These are phyloP conservation scores for Coprinopsis sp. DNA, from an alignment of 768 basidiomycete species.

Conservation along the genomic window DNA sequence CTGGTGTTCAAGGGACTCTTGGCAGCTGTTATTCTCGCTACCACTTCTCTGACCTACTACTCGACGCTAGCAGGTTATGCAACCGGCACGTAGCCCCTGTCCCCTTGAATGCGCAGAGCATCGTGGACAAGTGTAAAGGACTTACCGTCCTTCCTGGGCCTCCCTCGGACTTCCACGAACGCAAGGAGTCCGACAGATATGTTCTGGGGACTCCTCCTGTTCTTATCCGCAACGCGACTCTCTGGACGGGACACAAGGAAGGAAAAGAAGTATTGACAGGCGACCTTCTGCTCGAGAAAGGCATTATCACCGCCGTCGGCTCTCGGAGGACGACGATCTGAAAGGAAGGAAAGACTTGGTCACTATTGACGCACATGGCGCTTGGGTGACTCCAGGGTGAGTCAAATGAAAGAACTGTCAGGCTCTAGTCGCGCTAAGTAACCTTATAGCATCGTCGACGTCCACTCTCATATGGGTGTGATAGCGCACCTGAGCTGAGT, in stretches of 20 bases:
- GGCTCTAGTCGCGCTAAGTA: not conserved
- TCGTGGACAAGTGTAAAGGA: conserved; percentile 46
- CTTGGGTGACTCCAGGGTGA: conserved; percentile 72
- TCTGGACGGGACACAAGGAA: conserved; percentile 53
- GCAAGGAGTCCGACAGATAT: conserved; percentile 55
- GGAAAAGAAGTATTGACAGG: conserved; percentile 54
- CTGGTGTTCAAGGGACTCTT: conserved; percentile 18
- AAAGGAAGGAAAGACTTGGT: conserved; percentile 25
- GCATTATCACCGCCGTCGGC: conserved; percentile 51
- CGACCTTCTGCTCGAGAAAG: conserved; percentile 56
- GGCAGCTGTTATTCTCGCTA: conserved; percentile 20
- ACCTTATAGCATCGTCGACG: conserved; percentile 29
- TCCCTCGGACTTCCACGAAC: conserved; percentile 34
- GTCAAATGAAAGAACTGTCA: not conserved
- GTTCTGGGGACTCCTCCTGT: conserved; percentile 57
- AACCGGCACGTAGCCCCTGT: conserved; percentile 14
- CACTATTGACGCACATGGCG: conserved; percentile 51
- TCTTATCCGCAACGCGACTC: conserved; percentile 66
- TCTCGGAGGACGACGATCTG: conserved; percentile 25
- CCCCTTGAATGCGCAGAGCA: conserved; percentile 36
- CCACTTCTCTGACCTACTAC: conserved; percentile 22
- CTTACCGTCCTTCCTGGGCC: conserved; percentile 45
- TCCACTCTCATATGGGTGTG: conserved; percentile 54
- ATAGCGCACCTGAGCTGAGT: conserved; percentile 22
- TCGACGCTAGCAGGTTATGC: conserved; percentile 18